Conservation (phyloP, 169 alveolate genomes). For the Plasmodium sp. region DNA sequence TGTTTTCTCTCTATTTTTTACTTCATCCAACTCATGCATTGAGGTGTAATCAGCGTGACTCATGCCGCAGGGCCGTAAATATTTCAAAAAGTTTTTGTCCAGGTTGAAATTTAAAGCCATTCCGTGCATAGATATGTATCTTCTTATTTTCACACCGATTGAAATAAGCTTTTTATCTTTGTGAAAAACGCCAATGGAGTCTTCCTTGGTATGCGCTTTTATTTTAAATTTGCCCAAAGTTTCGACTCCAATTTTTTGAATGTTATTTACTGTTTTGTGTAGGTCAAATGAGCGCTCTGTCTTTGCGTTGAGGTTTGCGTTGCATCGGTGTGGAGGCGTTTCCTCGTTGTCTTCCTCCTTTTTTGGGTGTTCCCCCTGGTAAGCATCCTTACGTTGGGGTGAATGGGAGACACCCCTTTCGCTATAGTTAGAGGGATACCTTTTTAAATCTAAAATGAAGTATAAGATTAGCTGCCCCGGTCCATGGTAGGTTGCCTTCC, state of each 20-base stretch:
- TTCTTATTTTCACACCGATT: conserved; percentile 76
- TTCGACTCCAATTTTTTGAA: conserved; percentile 63
- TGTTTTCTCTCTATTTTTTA: background rate
- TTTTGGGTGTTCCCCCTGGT: conserved; percentile 3
- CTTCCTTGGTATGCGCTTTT: conserved; percentile 57
- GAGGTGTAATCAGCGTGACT: conserved; percentile 42
- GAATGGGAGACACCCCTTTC: conserved; percentile 6
- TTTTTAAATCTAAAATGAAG: conserved; percentile 77
- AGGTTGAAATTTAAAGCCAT: conserved; percentile 76
- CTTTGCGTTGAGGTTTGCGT: background rate
- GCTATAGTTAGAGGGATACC: conserved; percentile 56
- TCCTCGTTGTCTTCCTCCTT: background rate
- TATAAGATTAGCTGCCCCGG: conserved; percentile 84
- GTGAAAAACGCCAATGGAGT: conserved; percentile 75
- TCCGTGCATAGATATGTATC: conserved; percentile 81
- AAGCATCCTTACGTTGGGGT: conserved; percentile 5
- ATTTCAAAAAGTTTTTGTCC: conserved; percentile 26
- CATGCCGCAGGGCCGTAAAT: conserved; percentile 80
- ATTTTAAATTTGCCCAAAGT: conserved; percentile 23
- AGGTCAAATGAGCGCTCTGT: conserved; percentile 56
- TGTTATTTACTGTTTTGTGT: conserved; percentile 61
- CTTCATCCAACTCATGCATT: conserved; percentile 41
- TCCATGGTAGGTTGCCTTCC: conserved; percentile 82
- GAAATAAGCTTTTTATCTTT: conserved; percentile 75
- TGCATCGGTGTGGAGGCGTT: background rate